These are phyloP conservation scores for Pseudogymnoascus sp. DNA, from an alignment of 2,329 filamentous ascomycete genomes.

Conservation along the genomic window DNA sequence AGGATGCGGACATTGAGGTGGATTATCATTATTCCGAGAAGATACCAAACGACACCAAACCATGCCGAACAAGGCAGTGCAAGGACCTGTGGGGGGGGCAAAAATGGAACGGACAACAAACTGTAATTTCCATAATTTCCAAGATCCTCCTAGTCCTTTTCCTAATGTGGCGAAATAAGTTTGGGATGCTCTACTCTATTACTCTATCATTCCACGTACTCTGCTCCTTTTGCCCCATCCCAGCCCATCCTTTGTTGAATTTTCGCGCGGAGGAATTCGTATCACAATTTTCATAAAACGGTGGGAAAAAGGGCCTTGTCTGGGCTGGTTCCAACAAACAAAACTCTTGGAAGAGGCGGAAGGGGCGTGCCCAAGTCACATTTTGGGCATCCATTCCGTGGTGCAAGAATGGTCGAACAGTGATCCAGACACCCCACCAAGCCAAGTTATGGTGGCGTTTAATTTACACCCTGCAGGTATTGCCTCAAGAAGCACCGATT, in stretches of 20 bases:
- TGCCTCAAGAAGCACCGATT: slow-evolving; percentile 4
- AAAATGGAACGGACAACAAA: not conserved
- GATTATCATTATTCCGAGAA: slow-evolving; percentile 4
- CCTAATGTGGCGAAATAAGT: not conserved
- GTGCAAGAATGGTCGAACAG: not conserved
- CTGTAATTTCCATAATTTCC: slow-evolving; percentile 7
- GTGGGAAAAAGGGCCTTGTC: not conserved
- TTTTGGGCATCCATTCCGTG: slow-evolving; percentile 6
- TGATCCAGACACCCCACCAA: slow-evolving; percentile 1
- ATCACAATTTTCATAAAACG: not conserved
- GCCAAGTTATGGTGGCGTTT: not conserved
- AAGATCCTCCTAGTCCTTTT: slow-evolving; percentile 1
- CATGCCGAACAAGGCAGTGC: not conserved
- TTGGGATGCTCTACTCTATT: not conserved
- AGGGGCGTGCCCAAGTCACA: slow-evolving; percentile 8
- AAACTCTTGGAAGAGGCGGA: slow-evolving; percentile 7
- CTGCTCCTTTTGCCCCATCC: not conserved
- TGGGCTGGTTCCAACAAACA: not conserved
- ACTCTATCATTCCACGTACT: not conserved
- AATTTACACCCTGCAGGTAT: slow-evolving; percentile 7
- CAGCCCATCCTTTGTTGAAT: not conserved
- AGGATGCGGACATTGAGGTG: slow-evolving; percentile 6
- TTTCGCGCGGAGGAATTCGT: not conserved
- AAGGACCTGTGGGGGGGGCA: not conserved
- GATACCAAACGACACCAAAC: not conserved